Percentiles rank a stretch among this genome's conserved stretches.
phyloP scores from a whole-genome alignment of 495 filamentous ascomycete genomes.

The Trichoderma parareesei region DNA sequence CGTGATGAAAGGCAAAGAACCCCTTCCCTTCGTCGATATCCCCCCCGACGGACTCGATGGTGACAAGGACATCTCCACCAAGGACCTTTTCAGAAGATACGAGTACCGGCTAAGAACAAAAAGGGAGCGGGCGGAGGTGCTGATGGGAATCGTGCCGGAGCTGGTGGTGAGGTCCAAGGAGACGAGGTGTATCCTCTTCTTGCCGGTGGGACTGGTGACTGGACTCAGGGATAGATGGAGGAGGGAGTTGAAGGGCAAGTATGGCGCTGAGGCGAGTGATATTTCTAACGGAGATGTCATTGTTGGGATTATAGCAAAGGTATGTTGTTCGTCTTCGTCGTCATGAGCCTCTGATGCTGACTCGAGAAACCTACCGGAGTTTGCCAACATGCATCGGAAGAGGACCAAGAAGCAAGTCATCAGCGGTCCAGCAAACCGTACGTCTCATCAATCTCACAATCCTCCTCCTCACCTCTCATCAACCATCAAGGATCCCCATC shows the following conservation, averaged over 20 bases:
- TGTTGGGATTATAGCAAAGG: constrained; percentile 3
- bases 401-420: not conserved
- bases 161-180: not conserved
- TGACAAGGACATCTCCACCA: not conserved
- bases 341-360: too few relatives aligned
- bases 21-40: not conserved
- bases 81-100: not conserved
- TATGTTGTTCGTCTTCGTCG: not conserved
- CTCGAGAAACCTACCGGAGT: not conserved
- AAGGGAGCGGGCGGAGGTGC: not conserved
- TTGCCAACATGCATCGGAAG: not conserved
- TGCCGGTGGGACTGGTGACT: not conserved
- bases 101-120: not conserved
- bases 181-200: not conserved
- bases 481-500: not conserved
- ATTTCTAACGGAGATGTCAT: constrained; percentile 2
- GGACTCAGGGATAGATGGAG: not conserved
- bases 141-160: constrained; percentile 4
- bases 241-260: not conserved
- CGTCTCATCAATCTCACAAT: not conserved
- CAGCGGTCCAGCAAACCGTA: not conserved
- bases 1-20: not conserved
- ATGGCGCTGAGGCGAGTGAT: not conserved
- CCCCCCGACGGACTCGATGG: not conserved
- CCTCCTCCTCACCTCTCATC: not conserved